Base-by-base conservation (phyloP, 2,329 filamentous ascomycete species). In the Diaporthe humulicola region DNA sequence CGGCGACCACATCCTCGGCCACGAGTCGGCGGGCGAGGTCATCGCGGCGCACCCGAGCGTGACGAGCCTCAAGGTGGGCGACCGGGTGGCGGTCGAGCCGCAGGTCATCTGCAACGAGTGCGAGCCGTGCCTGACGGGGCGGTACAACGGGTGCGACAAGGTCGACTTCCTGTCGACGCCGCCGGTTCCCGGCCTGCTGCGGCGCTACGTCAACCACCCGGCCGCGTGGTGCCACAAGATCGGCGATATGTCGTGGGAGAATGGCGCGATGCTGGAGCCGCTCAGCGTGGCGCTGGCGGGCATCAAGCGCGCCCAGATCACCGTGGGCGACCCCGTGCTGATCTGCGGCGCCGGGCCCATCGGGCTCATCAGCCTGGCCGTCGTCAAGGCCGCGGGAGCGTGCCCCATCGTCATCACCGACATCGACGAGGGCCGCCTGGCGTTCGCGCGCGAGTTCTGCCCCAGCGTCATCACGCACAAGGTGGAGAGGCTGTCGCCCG, bases 221-320 rank as follows among this genome's bases (percentile, higher is more conserved):
- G 95, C 96, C 28, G 89, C 93, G 67, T 98, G 96, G 95, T 98
- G 96, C 86, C 95, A 98, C 88, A 98, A 98, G 88, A 97, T 98
- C 79, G 95, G 94, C 64, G 88, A 94, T 84, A 96, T 98, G 93
- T 93, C 92, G 73, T 98, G 92, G 82, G 96, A 98, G 86, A 92
- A 98, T 81, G 97, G 96, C 71, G 94, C 96, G 19, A 89, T 98
- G 86, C 88, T 98, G 57, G 97, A 98, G 87, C 96, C 96, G 1
- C 89, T 98, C 70, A 94, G 92, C 78, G 97, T 98, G 7, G 95
- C 95, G 4, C 89, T 98, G 52, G 96, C 96, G 3, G 95, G 94
- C 19, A 91, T 98, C 85, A 94, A 98, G 83, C 89, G 96, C 77
- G 94, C 95, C 71, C 91, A 92, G 74, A 89, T 98, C 78, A 89